These are phyloP conservation scores for Sporobolomyces phaffii DNA, from an alignment of 768 basidiomycete genomes.

Conservation along the genomic window DNA sequence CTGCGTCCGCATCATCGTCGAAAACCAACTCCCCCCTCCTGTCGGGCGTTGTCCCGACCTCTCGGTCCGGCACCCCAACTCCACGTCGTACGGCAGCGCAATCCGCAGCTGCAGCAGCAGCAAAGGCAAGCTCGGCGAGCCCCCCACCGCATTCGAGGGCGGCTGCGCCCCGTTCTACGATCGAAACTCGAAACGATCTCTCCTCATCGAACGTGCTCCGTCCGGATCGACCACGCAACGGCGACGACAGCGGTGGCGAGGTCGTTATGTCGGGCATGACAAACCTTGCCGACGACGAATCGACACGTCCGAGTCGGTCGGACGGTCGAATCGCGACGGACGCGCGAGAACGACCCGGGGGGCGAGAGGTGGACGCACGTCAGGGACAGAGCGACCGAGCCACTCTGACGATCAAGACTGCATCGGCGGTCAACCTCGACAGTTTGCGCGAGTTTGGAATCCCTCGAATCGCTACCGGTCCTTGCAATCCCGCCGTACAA, in stretches of 20 bases:
- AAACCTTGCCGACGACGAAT: no score
- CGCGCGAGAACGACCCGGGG: no score
- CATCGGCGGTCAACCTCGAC: conserved; percentile 45
- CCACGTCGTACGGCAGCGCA: not conserved
- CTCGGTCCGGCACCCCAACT: not conserved
- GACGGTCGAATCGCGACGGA: no score
- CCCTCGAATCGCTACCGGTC: conserved; percentile 55
- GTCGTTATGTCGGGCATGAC: no score
- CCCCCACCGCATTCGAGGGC: not conserved
- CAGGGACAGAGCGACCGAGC: no score
- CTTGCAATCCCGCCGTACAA: conserved; percentile 61
- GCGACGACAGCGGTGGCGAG: no score
- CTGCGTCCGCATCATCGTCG: conserved; percentile 10
- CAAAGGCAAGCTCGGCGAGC: not conserved
- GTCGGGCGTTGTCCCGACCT: not conserved
- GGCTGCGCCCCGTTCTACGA: not conserved
- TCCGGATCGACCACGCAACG: no score
- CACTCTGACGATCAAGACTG: not conserved
- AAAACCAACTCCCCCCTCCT: not conserved
- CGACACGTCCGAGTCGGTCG: no score
- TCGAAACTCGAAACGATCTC: not conserved
- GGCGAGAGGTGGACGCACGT: no score
- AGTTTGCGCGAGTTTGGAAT: conserved; percentile 72
- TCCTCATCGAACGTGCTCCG: not conserved
- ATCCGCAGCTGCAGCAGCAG: conserved; percentile 14